Conservation (phyloP, 164 flowering plant species). For the Vitis rupestris region DNA sequence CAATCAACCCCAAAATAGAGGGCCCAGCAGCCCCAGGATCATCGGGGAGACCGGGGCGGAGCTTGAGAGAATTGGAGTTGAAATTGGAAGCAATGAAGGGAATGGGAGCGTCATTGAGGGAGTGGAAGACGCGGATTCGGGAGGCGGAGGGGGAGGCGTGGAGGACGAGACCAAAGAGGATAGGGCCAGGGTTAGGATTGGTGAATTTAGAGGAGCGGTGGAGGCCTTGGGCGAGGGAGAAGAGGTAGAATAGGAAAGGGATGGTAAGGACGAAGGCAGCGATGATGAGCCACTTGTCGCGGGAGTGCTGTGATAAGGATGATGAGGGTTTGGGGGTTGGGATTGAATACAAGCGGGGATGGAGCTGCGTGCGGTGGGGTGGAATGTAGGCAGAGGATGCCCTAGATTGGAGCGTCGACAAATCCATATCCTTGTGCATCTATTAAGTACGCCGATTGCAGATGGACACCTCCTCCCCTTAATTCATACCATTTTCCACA, state of each 20-base stretch:
- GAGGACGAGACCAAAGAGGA: constrained; percentile 36
- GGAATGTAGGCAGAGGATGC: constrained; percentile 35
- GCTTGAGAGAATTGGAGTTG: constrained; percentile 17
- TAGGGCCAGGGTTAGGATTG: constrained; percentile 13
- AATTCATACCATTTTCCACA: no score
- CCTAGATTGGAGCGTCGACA: constrained; percentile 38
- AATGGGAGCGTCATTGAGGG: constrained; percentile 31
- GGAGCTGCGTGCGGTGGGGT: constrained; percentile 50
- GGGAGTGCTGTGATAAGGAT: constrained; percentile 10
- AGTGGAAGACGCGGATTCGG: constrained; percentile 42
- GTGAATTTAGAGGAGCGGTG: constrained; percentile 40
- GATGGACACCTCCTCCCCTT: neutral
- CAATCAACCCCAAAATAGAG: constrained; percentile 28
- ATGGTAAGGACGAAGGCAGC: constrained; percentile 32
- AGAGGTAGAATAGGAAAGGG: constrained; percentile 42
- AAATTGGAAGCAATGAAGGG: constrained; percentile 28
- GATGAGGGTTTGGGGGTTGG: constrained; percentile 12
- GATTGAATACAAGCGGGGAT: constrained; percentile 43
- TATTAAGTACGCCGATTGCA: neutral
- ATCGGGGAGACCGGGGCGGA: constrained; percentile 19
- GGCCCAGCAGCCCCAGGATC: constrained; percentile 28
- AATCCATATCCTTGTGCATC: constrained; percentile 8
- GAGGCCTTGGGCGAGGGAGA: constrained; percentile 34
- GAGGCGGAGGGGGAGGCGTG: constrained; percentile 25
- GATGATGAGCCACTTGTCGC: constrained; percentile 25